Base-by-base conservation (phyloP, 1,284 basidiomycete genomes). In the Cryptococcus hybrid region DNA sequence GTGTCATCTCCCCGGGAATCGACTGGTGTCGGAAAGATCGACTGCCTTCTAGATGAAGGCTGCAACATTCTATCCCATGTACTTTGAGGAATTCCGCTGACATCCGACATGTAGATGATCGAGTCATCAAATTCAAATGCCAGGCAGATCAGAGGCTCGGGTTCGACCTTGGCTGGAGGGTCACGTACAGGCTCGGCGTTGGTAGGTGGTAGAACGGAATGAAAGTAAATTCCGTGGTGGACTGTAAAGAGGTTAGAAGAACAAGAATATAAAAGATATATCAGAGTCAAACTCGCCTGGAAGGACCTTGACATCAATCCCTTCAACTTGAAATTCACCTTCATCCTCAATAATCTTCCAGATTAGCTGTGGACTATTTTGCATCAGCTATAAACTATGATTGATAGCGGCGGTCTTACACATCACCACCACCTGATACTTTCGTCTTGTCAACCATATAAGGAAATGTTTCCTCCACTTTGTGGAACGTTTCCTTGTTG, bases 341-440 rank as follows among this genome's bases (percentile, higher is more conserved):
- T 73, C 66, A 47, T 78, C 70, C 15, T 72, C 67, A 42, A 78
- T 69, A 30, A 74, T 60, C 36, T 66, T 61, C 58, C 66, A 77
- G 36, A 60, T 54, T 39, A 79, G 58, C 12, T 63, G 58, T 1
- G 74, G 74, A 4, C 69, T 70, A 44, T 24, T 43, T 40, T 35
- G 35, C 5, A 40, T 51, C 13, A 44, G 40, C n/a, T 24, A 24
- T 24, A 24, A 24, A 24, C 24, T 24, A 24, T 24, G 24, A 24
- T 24, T 24, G 24, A 24, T 24, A 24, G 24, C 24, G 24, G 24
- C 24, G 24, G 24, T 66, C 68, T 65, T 54, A 72, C 63, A 80
- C 70, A 56, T 79, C 77, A 7, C 78, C 78, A 11, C 79, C 79
- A 18, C 79, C 79, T 38, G 71, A 76, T 1, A 77, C 78, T 58